These are phyloP conservation scores for Globisporangium okanoganense DNA, from an alignment of 352 stramenopile species.

Conservation along the genomic window DNA sequence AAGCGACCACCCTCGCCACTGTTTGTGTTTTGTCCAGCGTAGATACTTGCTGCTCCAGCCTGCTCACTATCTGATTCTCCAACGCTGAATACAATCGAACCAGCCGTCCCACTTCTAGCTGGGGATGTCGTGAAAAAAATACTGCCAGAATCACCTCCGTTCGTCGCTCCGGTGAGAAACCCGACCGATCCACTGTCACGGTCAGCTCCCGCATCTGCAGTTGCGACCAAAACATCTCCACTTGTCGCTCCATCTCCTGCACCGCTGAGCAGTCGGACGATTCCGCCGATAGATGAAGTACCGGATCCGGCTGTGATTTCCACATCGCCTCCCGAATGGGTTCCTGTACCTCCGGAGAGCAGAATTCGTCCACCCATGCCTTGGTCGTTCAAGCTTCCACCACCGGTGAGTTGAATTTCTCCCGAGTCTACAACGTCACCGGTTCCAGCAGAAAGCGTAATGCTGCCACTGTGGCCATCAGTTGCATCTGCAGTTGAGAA, in stretches of 20 bases:
- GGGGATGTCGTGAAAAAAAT: conserved; percentile 27
- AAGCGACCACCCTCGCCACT: conserved; percentile 16
- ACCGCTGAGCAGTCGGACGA: conserved; percentile 26
- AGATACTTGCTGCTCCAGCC: conserved; percentile 17
- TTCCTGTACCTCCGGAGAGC: conserved; percentile 28
- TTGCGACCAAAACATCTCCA: conserved; percentile 26
- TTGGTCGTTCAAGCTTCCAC: conserved; percentile 21
- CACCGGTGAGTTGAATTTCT: conserved; percentile 23
- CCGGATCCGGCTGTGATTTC: conserved; percentile 27
- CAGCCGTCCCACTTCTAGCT: conserved; percentile 13
- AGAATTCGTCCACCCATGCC: conserved; percentile 27
- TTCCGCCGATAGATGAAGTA: conserved; percentile 18
- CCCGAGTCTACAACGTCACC: conserved; percentile 20
- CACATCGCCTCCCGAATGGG: conserved; percentile 19
- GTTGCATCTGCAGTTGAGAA: conserved; percentile 8
- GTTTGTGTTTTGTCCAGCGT: conserved; percentile 18
- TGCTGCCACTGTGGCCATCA: conserved; percentile 18
- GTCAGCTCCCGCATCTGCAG: conserved; percentile 19
- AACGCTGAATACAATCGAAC: conserved; percentile 21
- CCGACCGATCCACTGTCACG: conserved; percentile 23
- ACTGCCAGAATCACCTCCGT: conserved; percentile 28
- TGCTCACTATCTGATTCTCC: conserved; percentile 16
- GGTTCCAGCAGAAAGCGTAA: conserved; percentile 23
- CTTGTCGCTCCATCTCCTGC: conserved; percentile 23
- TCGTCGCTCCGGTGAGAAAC: conserved; percentile 26